phyloP scores from a whole-genome alignment of 345 rosid genomes.

The Rubroshorea leprosula region DNA sequence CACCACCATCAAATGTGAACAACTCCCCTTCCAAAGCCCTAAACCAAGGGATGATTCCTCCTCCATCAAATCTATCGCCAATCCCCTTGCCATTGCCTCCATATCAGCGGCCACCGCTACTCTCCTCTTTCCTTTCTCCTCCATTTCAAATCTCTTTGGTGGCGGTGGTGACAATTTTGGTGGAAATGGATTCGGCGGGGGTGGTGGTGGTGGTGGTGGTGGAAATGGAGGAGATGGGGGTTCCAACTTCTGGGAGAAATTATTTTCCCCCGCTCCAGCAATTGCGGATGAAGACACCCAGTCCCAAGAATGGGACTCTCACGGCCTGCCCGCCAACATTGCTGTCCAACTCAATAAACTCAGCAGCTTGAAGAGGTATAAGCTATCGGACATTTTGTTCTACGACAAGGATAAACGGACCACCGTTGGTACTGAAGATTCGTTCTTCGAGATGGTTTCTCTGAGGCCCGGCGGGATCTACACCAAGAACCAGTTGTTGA shows the following conservation, averaged over 20 bases:
- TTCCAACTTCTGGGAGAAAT: constrained; percentile 45
- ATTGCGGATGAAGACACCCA: constrained; percentile 64
- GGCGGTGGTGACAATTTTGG: constrained; percentile 38
- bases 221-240: constrained; percentile 42
- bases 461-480: constrained; percentile 77
- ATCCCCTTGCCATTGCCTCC: constrained; percentile 41
- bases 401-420: constrained; percentile 54
- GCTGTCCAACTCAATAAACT: constrained; percentile 73
- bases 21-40: constrained; percentile 20
- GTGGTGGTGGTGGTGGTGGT: constrained; percentile 37
- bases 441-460: constrained; percentile 96
- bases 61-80: constrained; percentile 34
- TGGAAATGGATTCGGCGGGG: constrained; percentile 36
- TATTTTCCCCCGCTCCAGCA: constrained; percentile 50
- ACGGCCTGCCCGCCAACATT: constrained; percentile 87
- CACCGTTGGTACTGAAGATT: constrained; percentile 75
- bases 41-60: constrained; percentile 5
- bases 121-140: constrained; percentile 41
- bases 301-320: constrained; percentile 77
- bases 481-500: constrained; percentile 71
- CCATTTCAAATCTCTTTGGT: constrained; percentile 29
- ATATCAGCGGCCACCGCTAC: constrained; percentile 44
- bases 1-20: constrained; percentile 28
- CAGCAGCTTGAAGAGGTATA: constrained; percentile 82
- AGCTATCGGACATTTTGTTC: constrained; percentile 75